These are phyloP conservation scores for Sporothrix pallida DNA, from an alignment of 2,329 filamentous ascomycete genomes.

Conservation along the genomic window DNA sequence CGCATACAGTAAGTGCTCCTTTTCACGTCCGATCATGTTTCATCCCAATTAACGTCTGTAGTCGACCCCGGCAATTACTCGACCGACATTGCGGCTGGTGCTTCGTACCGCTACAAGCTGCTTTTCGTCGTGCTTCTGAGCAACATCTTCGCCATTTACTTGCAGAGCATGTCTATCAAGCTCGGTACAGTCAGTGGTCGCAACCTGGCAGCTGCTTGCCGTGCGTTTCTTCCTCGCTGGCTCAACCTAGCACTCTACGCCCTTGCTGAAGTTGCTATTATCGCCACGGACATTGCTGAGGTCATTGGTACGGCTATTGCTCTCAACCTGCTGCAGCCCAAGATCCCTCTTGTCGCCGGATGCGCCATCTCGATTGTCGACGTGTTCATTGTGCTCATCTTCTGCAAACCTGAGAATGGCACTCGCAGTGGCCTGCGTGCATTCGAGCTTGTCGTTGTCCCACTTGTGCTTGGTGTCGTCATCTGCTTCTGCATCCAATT, in stretches of 20 bases:
- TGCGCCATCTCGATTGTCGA: slow-evolving; percentile 72
- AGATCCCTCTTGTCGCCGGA: slow-evolving; percentile 69
- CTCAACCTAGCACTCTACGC: slow-evolving; percentile 66
- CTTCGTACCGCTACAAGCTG: slow-evolving; percentile 67
- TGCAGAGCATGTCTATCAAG: slow-evolving; percentile 72
- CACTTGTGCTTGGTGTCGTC: slow-evolving; percentile 70
- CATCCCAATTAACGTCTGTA: slow-evolving; percentile 38
- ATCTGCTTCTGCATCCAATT: slow-evolving; percentile 74
- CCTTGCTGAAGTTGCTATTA: slow-evolving; percentile 68
- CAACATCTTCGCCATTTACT: slow-evolving; percentile 73
- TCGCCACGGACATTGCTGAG: slow-evolving; percentile 74
- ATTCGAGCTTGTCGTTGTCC: slow-evolving; percentile 69
- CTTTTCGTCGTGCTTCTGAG: slow-evolving; percentile 72
- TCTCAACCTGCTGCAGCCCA: slow-evolving; percentile 67
- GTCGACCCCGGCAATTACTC: slow-evolving; percentile 71
- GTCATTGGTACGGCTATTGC: slow-evolving; percentile 75
- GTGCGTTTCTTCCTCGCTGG: slow-evolving; percentile 69
- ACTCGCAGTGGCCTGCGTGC: slow-evolving; percentile 63
- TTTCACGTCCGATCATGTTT: not conserved
- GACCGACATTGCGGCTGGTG: slow-evolving; percentile 69
- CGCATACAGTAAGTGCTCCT: slow-evolving; percentile 57
- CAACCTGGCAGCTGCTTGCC: slow-evolving; percentile 69
- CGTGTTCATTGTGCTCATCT: slow-evolving; percentile 70
- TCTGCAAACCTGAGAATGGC: slow-evolving; percentile 60
- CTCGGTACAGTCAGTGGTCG: slow-evolving; percentile 72